A percentile compares a stretch with the other conserved stretches of the same genome.
Evolutionary conservation across 306 rosid genomes (phyloP).

Genomic region (Vigna trinervia): DNA sequence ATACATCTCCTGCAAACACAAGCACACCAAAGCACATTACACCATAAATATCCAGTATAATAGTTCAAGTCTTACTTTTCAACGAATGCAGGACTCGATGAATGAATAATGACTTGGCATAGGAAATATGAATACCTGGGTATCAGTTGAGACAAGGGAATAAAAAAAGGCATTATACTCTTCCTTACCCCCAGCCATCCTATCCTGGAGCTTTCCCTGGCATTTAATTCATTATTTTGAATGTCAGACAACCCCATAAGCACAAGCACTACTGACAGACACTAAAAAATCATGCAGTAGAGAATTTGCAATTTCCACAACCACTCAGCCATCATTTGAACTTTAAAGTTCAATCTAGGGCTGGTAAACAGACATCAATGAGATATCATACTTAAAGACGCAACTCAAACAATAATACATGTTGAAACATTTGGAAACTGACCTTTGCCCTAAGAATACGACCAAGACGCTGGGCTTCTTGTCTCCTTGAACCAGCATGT

Average conservation of each 20-base stretch:
- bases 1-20: slow-evolving; percentile 88
- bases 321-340: slow-evolving; percentile 34
- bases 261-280: slow-evolving; percentile 34
- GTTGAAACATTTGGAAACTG: slow-evolving; percentile 39
- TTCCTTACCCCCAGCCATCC: slow-evolving; percentile 99
- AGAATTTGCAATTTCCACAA: slow-evolving; percentile 33
- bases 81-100: slow-evolving; percentile 15
- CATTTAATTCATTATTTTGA: slow-evolving; percentile 44
- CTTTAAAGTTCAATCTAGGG: slow-evolving; percentile 20
- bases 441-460: slow-evolving; percentile 99
- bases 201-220: slow-evolving; percentile 94
- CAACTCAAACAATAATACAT: not conserved
- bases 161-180: slow-evolving; percentile 97
- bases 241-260: slow-evolving; percentile 26
- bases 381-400: slow-evolving; percentile 22
- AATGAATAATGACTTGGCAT: slow-evolving; percentile 14
- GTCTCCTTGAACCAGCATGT: slow-evolving; percentile 99
- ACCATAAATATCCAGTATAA: slow-evolving; percentile 34
- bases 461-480: slow-evolving; percentile 98
- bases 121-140: slow-evolving; percentile 67
- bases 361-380: slow-evolving; percentile 9
- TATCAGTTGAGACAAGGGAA: slow-evolving; percentile 97
- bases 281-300: slow-evolving; percentile 28
- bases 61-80: slow-evolving; percentile 37
- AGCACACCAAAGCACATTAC: not conserved